phyloP scores from a whole-genome alignment of 106 monocot species.

The Alisma plantagoaquatica region DNA sequence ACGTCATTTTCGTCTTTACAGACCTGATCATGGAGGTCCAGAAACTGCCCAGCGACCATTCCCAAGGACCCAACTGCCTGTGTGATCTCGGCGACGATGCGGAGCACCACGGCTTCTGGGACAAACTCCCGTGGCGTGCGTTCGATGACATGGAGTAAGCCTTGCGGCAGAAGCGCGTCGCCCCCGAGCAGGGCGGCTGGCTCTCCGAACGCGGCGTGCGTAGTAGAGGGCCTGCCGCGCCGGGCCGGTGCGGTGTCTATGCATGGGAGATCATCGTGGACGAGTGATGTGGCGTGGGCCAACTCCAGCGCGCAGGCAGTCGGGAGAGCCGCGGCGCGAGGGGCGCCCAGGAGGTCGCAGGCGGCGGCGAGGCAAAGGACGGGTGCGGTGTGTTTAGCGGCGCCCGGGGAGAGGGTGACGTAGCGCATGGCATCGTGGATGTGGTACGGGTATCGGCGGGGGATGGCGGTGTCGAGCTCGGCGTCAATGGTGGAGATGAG shows the following conservation, averaged over 20 bases:
- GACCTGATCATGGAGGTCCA: slow-evolving; percentile 39
- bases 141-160: neutral
- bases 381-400: neutral
- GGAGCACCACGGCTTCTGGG: slow-evolving; percentile 19
- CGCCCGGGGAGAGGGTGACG: neutral
- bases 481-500: slow-evolving; percentile 44
- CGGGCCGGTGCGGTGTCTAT: slow-evolving; percentile 4
- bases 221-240: slow-evolving; percentile 8
- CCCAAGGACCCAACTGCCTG: slow-evolving; percentile 64
- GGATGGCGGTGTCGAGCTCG: slow-evolving; percentile 48
- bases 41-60: slow-evolving; percentile 75
- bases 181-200: neutral
- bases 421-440: slow-evolving; percentile 21
- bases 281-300: neutral
- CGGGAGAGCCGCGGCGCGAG: neutral
- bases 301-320: neutral
- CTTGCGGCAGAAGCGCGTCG: neutral
- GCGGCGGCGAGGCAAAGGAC: slow-evolving; percentile 27
- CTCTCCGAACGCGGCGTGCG: slow-evolving; percentile 3
- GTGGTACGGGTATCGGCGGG: slow-evolving; percentile 35
- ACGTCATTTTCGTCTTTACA: slow-evolving; percentile 5
- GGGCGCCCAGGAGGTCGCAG: neutral
- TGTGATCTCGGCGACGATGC: slow-evolving; percentile 51
- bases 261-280: slow-evolving; percentile 3
- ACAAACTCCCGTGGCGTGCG: slow-evolving; percentile 16